phyloP scores from a whole-genome alignment of 257 asterid genomes.

The Capsicum pubescens region DNA sequence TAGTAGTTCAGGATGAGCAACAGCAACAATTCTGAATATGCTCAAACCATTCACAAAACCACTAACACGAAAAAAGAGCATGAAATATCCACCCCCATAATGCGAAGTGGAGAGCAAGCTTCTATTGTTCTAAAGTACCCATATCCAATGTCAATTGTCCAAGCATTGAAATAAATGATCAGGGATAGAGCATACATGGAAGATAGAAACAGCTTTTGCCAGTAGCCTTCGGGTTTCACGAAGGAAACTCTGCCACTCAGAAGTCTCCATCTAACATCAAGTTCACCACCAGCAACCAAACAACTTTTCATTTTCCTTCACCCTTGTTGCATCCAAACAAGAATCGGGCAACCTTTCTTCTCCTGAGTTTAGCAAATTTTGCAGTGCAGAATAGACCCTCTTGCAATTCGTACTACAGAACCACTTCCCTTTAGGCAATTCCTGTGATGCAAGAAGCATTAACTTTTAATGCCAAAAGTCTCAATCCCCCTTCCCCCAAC shows the following conservation, averaged over 20 bases:
- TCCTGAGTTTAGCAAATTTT: conserved; percentile 70
- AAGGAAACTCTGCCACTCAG: conserved; percentile 74
- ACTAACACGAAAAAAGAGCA: background rate
- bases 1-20: too few species aligned
- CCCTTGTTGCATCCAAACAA: conserved; percentile 62
- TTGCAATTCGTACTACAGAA: conserved; percentile 83
- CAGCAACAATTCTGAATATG: background rate
- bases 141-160: background rate
- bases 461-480: background rate
- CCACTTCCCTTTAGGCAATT: conserved; percentile 96
- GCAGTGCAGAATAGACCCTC: conserved; percentile 71
- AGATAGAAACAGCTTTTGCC: conserved; percentile 91
- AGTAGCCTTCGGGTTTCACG: conserved; percentile 83
- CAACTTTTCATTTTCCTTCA: conserved; percentile 47
- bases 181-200: conserved; percentile 69
- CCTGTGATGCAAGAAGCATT: conserved; percentile 51
- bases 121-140: conserved; percentile 3
- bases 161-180: conserved; percentile 13
- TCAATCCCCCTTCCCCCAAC: background rate
- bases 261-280: conserved; percentile 92
- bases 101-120: background rate
- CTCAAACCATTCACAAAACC: background rate
- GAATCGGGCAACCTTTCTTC: conserved; percentile 77
- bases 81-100: background rate
- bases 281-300: conserved; percentile 45